Conservation (phyloP, 2,329 filamentous ascomycete species). For the Penicillium sp. region DNA sequence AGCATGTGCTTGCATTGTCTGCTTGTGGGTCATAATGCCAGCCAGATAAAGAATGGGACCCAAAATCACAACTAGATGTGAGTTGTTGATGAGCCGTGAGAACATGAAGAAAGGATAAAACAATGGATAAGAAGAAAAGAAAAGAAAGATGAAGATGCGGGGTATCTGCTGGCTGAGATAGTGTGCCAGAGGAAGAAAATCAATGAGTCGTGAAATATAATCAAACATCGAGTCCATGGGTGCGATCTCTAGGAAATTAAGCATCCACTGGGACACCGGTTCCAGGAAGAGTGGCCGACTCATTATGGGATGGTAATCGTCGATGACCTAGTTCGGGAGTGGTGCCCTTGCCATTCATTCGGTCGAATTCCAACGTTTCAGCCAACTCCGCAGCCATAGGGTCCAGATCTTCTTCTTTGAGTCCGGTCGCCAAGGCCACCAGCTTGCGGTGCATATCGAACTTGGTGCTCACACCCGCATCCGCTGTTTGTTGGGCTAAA, state of each 20-base stretch:
- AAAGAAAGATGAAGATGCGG: conserved; percentile 17
- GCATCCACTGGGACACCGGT: conserved; percentile 36
- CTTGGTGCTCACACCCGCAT: conserved; percentile 48
- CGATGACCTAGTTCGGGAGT: conserved; percentile 32
- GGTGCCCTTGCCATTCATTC: conserved; percentile 39
- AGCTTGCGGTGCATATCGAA: conserved; percentile 50
- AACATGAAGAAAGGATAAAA: neutral
- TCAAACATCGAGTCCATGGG: neutral
- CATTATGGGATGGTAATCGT: conserved; percentile 22
- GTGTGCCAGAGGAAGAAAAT: conserved; percentile 23
- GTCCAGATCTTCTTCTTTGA: conserved; percentile 50
- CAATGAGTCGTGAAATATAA: conserved; percentile 18
- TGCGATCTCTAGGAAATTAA: conserved; percentile 14
- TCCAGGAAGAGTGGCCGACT: conserved; percentile 30
- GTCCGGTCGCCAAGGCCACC: conserved; percentile 48
- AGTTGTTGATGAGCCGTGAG: neutral
- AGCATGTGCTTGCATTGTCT: neutral
- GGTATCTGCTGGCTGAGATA: conserved; percentile 36
- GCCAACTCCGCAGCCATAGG: conserved; percentile 49
- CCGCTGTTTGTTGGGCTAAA: conserved; percentile 45
- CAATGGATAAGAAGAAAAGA: neutral
- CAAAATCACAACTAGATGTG: neutral
- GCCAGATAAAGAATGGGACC: neutral
- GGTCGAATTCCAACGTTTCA: conserved; percentile 47
- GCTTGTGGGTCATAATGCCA: neutral